phyloP scores from a whole-genome alignment of 2,329 filamentous ascomycete genomes.

The Raffaelea ambrosiae region DNA sequence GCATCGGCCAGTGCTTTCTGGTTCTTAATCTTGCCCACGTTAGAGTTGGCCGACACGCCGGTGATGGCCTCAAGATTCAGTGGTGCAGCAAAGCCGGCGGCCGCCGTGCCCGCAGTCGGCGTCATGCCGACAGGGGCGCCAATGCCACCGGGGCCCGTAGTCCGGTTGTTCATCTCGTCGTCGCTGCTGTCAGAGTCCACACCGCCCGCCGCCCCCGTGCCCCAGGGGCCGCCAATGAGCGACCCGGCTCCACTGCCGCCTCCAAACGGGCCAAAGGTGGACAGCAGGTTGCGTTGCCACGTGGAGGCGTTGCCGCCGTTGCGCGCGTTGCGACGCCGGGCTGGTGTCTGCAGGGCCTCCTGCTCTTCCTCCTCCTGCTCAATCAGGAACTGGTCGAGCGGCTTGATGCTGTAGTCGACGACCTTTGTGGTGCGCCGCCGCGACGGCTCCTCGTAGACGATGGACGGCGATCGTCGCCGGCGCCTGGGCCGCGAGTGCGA shows the following conservation, averaged over 20 bases:
- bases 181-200: slow-evolving; percentile 96
- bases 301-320: slow-evolving; percentile 44
- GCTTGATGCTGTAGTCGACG: slow-evolving; percentile 81
- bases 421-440: slow-evolving; percentile 51
- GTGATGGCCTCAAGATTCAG: slow-evolving; percentile 30
- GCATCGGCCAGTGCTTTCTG: slow-evolving; percentile 87
- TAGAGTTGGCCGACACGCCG: slow-evolving; percentile 50
- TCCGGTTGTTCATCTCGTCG: slow-evolving; percentile 55
- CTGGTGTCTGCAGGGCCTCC: slow-evolving; percentile 57
- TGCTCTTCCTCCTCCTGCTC: slow-evolving; percentile 67
- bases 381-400: slow-evolving; percentile 63
- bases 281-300: slow-evolving; percentile 78
- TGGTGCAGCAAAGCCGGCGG: slow-evolving; percentile 15
- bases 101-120: slow-evolving; percentile 36
- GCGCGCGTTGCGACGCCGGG: slow-evolving; percentile 57
- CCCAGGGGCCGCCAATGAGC: slow-evolving; percentile 66
- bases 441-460: slow-evolving; percentile 49
- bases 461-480: slow-evolving; percentile 43
- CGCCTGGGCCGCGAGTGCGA: slow-evolving; percentile 42
- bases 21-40: slow-evolving; percentile 89
- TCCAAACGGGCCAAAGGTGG: slow-evolving; percentile 87
- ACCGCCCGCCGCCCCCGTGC: slow-evolving; percentile 64
- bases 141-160: slow-evolving; percentile 36
- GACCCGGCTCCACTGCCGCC: slow-evolving; percentile 68
- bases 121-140: slow-evolving; percentile 56